phyloP scores from a whole-genome alignment of 2,329 filamentous ascomycete species.

The Blastomyces silverae region DNA sequence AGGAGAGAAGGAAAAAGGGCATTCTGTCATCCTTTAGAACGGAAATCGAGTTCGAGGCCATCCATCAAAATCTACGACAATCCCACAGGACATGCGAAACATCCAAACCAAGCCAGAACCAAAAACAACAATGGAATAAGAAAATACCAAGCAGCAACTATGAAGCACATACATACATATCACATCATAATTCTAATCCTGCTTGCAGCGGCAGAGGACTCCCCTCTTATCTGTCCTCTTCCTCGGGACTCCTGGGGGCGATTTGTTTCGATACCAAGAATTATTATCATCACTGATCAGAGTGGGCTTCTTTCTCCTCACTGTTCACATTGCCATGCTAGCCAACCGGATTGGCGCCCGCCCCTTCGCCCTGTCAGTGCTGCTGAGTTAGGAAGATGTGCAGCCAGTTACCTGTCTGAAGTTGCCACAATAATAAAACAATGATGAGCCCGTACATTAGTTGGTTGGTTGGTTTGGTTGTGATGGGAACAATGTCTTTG shows the following conservation, averaged over 20 bases:
- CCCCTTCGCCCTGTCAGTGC: neutral
- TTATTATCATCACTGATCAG: no score
- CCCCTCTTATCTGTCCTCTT: neutral
- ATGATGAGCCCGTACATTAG: neutral
- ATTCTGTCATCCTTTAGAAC: no score
- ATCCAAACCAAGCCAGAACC: neutral
- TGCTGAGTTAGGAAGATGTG: neutral
- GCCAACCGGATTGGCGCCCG: conserved; percentile 9
- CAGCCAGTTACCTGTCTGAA: neutral
- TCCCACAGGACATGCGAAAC: neutral
- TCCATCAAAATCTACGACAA: neutral
- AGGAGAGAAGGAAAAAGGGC: no score
- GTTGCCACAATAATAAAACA: neutral
- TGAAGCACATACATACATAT: neutral
- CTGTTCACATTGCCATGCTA: neutral
- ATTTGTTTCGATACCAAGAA: conserved; percentile 10
- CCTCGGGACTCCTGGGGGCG: neutral
- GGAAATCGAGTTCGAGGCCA: neutral
- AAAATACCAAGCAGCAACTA: neutral
- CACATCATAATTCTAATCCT: neutral
- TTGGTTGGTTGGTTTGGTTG: neutral
- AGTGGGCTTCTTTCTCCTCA: neutral
- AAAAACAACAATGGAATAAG: neutral
- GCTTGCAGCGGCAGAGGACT: neutral
- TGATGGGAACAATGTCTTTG: neutral